These are phyloP conservation scores for Alternaria arborescens DNA, from an alignment of 2,329 filamentous ascomycete species.

Conservation along the genomic window DNA sequence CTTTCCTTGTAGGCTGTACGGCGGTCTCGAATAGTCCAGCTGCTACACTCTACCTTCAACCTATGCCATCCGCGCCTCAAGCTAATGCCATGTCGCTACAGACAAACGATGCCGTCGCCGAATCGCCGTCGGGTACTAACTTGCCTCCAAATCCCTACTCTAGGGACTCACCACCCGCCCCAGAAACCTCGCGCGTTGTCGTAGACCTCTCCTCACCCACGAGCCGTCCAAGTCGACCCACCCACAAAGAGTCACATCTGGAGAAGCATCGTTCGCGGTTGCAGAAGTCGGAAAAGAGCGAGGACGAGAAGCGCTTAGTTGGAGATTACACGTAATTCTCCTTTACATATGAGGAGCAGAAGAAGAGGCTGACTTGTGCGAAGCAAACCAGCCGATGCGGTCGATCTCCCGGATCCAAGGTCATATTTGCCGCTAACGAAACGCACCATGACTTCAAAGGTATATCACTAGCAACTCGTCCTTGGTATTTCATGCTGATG, in stretches of 20 bases:
- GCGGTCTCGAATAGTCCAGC: neutral
- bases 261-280: neutral
- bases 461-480: neutral
- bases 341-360: neutral
- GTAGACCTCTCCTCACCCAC: slow-evolving; percentile 26
- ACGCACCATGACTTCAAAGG: slow-evolving; percentile 6
- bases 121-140: slow-evolving; percentile 6
- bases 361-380: slow-evolving; percentile 16
- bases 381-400: slow-evolving; percentile 31
- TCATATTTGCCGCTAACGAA: slow-evolving; percentile 15
- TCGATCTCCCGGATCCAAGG: slow-evolving; percentile 22
- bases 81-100: slow-evolving; percentile 32
- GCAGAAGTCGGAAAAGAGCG: slow-evolving; percentile 9
- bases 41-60: neutral
- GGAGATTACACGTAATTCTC: slow-evolving; percentile 27
- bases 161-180: slow-evolving; percentile 8
- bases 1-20: slow-evolving; percentile 7
- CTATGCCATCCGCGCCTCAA: neutral
- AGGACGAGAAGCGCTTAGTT: slow-evolving; percentile 25
- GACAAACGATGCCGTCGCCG: slow-evolving; percentile 29
- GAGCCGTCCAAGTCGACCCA: neutral
- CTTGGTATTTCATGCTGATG: slow-evolving; percentile 11
- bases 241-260: neutral
- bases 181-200: neutral
- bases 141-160: slow-evolving; percentile 15